Conservation (phyloP, 345 rosid genomes). For the Jatropha curcas region DNA sequence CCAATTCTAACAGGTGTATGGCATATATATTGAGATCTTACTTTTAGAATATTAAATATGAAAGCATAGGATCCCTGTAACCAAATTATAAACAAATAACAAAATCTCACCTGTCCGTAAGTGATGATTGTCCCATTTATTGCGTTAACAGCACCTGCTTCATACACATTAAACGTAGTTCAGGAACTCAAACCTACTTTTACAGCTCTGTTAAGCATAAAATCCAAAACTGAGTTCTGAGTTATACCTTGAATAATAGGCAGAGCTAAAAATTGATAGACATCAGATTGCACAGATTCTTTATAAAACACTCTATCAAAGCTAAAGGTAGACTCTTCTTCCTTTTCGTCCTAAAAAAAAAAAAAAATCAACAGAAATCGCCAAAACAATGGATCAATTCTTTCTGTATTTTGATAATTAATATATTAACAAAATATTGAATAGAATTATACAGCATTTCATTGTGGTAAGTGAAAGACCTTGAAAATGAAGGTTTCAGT, state of each 20-base stretch:
- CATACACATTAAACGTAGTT: conserved; percentile 5
- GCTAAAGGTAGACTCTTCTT: conserved; percentile 57
- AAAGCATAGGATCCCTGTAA: no score
- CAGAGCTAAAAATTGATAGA: conserved; percentile 64
- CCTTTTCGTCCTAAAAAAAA: conserved; percentile 61
- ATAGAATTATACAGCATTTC: no score
- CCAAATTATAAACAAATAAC: background rate
- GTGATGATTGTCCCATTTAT: conserved; percentile 82
- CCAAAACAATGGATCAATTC: background rate
- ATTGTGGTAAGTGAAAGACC: conserved; percentile 30
- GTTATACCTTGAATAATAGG: conserved; percentile 65
- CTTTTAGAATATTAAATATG: no score
- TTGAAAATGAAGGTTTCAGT: conserved; percentile 62
- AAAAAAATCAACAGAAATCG: background rate
- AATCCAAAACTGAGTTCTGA: background rate
- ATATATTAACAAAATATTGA: background rate
- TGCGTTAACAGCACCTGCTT: conserved; percentile 63
- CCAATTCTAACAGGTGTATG: background rate
- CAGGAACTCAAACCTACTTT: background rate
- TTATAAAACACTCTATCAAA: conserved; percentile 65
- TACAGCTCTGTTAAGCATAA: background rate
- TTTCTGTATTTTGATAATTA: background rate
- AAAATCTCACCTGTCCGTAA: conserved; percentile 69
- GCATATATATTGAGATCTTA: background rate
- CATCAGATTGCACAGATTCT: conserved; percentile 56